These are phyloP conservation scores for Apostasia shenzhenica DNA, from an alignment of 106 monocot genomes.

Conservation along the genomic window DNA sequence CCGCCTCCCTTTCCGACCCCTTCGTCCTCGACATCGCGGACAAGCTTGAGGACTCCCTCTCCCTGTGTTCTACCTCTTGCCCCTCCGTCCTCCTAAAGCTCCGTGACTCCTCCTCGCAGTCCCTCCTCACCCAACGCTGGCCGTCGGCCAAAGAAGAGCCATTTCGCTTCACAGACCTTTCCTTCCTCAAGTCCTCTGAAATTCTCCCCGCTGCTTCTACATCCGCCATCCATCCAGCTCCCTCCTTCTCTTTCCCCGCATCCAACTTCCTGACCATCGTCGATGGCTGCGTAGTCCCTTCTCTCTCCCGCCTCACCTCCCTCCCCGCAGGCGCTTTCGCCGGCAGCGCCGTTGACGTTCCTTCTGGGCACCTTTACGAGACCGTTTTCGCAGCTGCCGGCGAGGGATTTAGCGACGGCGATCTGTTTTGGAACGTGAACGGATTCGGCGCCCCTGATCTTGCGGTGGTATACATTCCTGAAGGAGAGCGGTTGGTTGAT, in stretches of 20 bases:
- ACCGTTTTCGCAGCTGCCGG: conserved; percentile 20
- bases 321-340: conserved; percentile 47
- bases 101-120: conserved; percentile 50
- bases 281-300: conserved; percentile 43
- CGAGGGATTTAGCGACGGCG: conserved; percentile 27
- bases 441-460: conserved; percentile 69
- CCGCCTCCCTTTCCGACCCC: conserved; percentile 54
- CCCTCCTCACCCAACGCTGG: conserved; percentile 71
- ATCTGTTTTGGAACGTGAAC: conserved; percentile 77
- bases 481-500: conserved; percentile 28
- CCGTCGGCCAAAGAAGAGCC: conserved; percentile 59
- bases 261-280: conserved; percentile 37
- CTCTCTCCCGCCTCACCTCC: conserved; percentile 37
- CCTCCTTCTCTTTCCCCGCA: conserved; percentile 10
- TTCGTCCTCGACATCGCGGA: conserved; percentile 79
- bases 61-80: conserved; percentile 17
- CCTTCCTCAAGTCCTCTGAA: conserved; percentile 48
- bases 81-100: conserved; percentile 33
- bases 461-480: conserved; percentile 56
- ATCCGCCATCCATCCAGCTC: conserved; percentile 6
- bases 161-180: conserved; percentile 87
- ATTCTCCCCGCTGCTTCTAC: conserved; percentile 27
- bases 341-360: conserved; percentile 33
- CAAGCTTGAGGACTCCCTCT: conserved; percentile 76
- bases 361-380: conserved; percentile 20